Percentiles rank a stretch among this genome's conserved stretches.
phyloP scores from a whole-genome alignment of 805 yeast genomes.

The Saitoella complicata region DNA sequence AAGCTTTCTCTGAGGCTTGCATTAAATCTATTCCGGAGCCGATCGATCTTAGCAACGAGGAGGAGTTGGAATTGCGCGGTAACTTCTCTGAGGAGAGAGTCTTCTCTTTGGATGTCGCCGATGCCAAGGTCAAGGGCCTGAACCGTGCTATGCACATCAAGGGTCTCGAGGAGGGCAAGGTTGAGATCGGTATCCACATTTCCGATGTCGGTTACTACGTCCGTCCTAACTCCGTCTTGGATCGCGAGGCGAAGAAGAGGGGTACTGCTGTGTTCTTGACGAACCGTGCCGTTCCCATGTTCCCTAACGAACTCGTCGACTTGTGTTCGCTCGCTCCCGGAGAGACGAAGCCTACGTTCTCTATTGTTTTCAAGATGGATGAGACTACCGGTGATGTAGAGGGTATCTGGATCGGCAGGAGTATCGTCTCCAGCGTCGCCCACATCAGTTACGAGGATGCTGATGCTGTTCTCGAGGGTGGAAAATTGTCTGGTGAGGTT shows the following conservation, averaged over 20 bases:
- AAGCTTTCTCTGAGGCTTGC: conserved; percentile 27
- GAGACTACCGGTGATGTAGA: conserved; percentile 53
- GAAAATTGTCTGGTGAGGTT: not conserved
- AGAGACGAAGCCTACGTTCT: conserved; percentile 46
- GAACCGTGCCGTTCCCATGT: conserved; percentile 49
- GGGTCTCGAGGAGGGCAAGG: conserved; percentile 24
- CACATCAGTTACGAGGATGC: conserved; percentile 38
- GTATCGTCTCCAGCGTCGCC: conserved; percentile 46
- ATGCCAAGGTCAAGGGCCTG: not conserved
- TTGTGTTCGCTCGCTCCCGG: conserved; percentile 43
- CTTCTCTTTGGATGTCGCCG: conserved; percentile 1
- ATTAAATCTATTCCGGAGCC: conserved; percentile 14
- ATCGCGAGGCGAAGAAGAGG: conserved; percentile 79
- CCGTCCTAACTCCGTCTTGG: conserved; percentile 58
- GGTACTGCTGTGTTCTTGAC: conserved; percentile 80
- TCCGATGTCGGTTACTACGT: conserved; percentile 63
- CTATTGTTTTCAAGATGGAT: conserved; percentile 70
- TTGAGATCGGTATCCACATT: conserved; percentile 75
- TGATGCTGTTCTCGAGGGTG: not conserved
- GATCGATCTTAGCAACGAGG: conserved; percentile 22
- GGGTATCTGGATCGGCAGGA: conserved; percentile 60
- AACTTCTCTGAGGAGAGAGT: conserved; percentile 4
- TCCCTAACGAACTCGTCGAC: conserved; percentile 50
- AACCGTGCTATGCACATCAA: conserved; percentile 1
- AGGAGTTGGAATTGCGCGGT: conserved; percentile 8